Evolutionary conservation across 2,329 filamentous ascomycete genomes (phyloP).

Genomic region (Ceratocystiopsis minuta): DNA sequence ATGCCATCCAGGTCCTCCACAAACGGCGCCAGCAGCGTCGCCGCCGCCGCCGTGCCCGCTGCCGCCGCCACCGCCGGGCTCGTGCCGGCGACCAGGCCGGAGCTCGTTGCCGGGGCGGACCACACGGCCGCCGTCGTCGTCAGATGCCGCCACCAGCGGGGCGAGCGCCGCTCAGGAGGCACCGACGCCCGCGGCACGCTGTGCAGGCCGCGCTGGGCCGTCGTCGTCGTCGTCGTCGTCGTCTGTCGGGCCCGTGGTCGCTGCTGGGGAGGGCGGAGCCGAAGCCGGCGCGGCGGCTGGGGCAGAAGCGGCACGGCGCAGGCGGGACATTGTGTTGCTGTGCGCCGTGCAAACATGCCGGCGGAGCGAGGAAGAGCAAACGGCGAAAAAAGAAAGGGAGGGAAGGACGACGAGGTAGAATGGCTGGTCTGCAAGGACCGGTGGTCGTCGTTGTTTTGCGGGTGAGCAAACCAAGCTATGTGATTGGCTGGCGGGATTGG

Average conservation of each 20-base stretch:
- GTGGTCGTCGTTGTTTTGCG: not conserved
- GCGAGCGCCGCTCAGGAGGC: too few relatives aligned
- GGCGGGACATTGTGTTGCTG: conserved; percentile 15
- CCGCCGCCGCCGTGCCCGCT: not conserved
- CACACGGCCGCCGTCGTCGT: not conserved
- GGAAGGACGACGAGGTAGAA: too few relatives aligned
- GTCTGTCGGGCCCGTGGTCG: too few relatives aligned
- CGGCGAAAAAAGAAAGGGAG: too few relatives aligned
- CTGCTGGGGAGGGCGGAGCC: not conserved
- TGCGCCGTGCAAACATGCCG: conserved; percentile 18
- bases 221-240: not conserved
- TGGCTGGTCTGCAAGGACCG: too few relatives aligned
- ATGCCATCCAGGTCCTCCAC: conserved; percentile 65
- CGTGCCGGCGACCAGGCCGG: not conserved
- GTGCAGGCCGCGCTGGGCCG: not conserved
- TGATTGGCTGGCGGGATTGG: conserved; percentile 6
- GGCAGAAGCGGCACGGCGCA: not conserved
- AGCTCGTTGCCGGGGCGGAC: not conserved
- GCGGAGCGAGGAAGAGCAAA: too few relatives aligned
- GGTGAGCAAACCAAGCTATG: conserved; percentile 6
- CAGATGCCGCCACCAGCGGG: not conserved
- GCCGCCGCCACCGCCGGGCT: not conserved
- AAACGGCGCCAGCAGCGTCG: conserved; percentile 30
- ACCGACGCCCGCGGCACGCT: not conserved
- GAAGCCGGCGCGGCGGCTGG: not conserved